Conservation (phyloP, 108 stramenopile genomes). For the Thalassiosira profunda region DNA sequence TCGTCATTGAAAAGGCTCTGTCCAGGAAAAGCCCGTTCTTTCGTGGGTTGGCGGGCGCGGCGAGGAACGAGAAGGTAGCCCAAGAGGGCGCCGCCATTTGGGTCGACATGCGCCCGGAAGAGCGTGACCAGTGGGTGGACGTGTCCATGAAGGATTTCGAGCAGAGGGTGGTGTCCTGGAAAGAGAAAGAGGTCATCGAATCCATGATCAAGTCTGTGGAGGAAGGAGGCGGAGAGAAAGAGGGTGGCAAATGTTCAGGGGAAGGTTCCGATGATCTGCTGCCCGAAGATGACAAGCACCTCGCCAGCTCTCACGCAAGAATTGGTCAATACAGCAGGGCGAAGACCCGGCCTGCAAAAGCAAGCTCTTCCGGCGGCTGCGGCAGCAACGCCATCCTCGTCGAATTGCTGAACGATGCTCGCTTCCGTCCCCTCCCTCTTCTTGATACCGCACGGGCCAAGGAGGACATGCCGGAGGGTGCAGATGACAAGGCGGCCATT, state of each 20-base stretch:
- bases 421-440: slow-evolving; percentile 85
- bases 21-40: slow-evolving; percentile 60
- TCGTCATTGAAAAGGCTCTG: slow-evolving; percentile 69
- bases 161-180: slow-evolving; percentile 76
- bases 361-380: neutral
- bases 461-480: slow-evolving; percentile 29
- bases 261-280: slow-evolving; percentile 26
- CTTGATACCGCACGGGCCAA: slow-evolving; percentile 48
- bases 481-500: slow-evolving; percentile 38
- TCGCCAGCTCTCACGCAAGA: slow-evolving; percentile 17
- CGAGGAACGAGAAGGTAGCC: slow-evolving; percentile 82
- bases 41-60: slow-evolving; percentile 66
- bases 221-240: slow-evolving; percentile 7
- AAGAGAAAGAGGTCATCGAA: slow-evolving; percentile 79
- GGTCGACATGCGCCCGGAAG: slow-evolving; percentile 50
- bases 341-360: slow-evolving; percentile 5
- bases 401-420: slow-evolving; percentile 77
- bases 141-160: slow-evolving; percentile 82
- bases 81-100: slow-evolving; percentile 78
- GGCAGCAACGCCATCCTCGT: slow-evolving; percentile 59
- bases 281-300: slow-evolving; percentile 20
- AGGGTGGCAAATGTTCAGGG: too few relatives aligned
- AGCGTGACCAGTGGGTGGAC: slow-evolving; percentile 62
- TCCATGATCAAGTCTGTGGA: slow-evolving; percentile 57
- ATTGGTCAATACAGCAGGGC: slow-evolving; percentile 24